Conservation (phyloP, 345 rosid genomes). For the Sonneratia alba region DNA sequence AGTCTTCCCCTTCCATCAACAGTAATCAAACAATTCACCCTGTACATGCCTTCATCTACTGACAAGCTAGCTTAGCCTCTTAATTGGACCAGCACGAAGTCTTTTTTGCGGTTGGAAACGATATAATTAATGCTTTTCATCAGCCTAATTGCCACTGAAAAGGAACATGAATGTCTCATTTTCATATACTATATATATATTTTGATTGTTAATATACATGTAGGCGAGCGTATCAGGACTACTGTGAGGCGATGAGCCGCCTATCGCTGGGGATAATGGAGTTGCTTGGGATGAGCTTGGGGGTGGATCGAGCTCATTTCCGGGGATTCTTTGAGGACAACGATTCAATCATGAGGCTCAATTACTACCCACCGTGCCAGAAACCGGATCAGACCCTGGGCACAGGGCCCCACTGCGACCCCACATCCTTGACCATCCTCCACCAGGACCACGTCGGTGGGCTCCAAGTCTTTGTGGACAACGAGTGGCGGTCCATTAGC, state of each 20-base stretch:
- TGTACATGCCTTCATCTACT: too few relatives aligned
- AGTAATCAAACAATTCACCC: too few relatives aligned
- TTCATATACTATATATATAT: background rate
- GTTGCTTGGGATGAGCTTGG: constrained; percentile 67
- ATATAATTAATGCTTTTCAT: too few relatives aligned
- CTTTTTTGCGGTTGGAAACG: too few relatives aligned
- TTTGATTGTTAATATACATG: background rate
- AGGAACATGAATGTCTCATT: too few relatives aligned
- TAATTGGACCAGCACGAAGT: too few relatives aligned
- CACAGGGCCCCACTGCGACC: constrained; percentile 99
- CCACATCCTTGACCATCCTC: constrained; percentile 91
- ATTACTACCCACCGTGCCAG: constrained; percentile 89
- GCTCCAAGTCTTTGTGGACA: constrained; percentile 81
- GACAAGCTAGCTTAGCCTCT: too few relatives aligned
- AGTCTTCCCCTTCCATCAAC: background rate
- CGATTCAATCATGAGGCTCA: constrained; percentile 92
- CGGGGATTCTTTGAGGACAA: constrained; percentile 64
- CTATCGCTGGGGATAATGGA: constrained; percentile 87
- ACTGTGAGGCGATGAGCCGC: constrained; percentile 75
- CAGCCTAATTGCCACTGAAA: too few relatives aligned
- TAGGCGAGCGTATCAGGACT: constrained; percentile 70
- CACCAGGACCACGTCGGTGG: constrained; percentile 95
- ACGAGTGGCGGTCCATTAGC: constrained; percentile 61
- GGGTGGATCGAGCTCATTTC: constrained; percentile 46
- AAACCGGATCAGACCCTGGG: constrained; percentile 85